Base-by-base conservation (phyloP, 2,329 filamentous ascomycete species). In the Daldinia sp. region DNA sequence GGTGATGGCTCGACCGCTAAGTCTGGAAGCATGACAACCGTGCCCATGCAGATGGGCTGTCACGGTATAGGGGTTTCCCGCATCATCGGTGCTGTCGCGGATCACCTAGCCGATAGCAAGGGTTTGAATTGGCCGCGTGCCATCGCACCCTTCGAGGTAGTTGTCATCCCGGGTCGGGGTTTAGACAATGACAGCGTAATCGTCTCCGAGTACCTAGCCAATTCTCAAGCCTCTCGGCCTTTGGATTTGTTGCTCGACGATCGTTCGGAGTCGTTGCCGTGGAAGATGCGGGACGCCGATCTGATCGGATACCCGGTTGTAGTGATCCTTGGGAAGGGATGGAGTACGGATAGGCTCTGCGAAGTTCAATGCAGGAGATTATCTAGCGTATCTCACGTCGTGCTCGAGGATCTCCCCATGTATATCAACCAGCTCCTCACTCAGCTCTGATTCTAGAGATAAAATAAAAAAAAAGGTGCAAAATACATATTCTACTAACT, bases 41-140 rank as follows among this genome's bases (percentile, higher is more conserved):
- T 89, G 0, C 84, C 89, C 0, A 86, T 97, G 75, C 89, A 97
- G 72, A 99, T 99, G 96, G 96, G 96, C 62, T 99, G 96, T 78
- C 93, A 98, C 77, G 96, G 96, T 0, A 97, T 99, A 68, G 96
- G 96, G 1, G 89, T 99, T 18, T 97, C 94, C 4, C 91, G 96
- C 50, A 90, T 99, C 74, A 90, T 99, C 68, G 94, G 91, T 7
- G 93, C 96, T 1, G 89, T 96, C 0, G 94, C 94, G 1, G 91
- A 95, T 70, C 87, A 91, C 42, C 83, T 93, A 9, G 86, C 89
- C 0, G 93, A 97, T 72, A 77, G 85, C 2, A 87, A 83, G 75
- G 96, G 94, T 0, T 84, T 98, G 6, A 93, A 93, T 74, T 99
- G 96, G 96, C 96, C 96, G 0, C 85, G 90, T 5, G 89, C 84